Evolutionary conservation across 345 rosid species (phyloP), one percentile per base, ranked within the genome.

Genomic region (Mallotus nudiflorus): DNA sequence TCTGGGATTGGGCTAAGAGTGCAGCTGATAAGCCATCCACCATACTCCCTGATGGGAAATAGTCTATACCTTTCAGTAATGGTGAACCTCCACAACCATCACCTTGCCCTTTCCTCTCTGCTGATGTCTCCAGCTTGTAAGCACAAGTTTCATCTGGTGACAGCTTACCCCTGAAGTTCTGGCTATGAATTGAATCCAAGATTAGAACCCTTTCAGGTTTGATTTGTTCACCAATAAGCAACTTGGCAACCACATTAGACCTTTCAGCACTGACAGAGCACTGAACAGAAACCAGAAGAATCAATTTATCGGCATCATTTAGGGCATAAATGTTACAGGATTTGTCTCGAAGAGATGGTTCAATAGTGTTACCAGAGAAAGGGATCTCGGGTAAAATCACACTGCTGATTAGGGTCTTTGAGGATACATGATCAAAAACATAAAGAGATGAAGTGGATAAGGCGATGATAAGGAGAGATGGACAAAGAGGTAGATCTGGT

Each of bases 41-140:
- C 77, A 90, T 74, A 75, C 99, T 95, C 40, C 96, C 97, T 6
- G 97, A 92, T 46, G 99, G 97, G 53, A 87, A 90, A 83, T 92
- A 85, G 62, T 89, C 92, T 6, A 95, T 69, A 67, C 77, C 87
- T 60, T 83, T 80, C 56, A 82, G 71, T 71, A 88, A 72, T 6
- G 81, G 44, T 6, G 79, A 74, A 20, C 49, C 70, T 60, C 82
- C 83, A 59, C 57, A 29, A 49, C 63, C 71, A 62, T 33, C 52
- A 45, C 27, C 73, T 20, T 35, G 53, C 25, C 64, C 82, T 59
- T 78, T 84, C 75, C 91, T 85, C 85, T 87, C 95, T 2, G 78
- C 67, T 0, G 82, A 78, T 44, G 97, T 88, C 85, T 94, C 98
- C 70, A 94, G 83, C 88, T 94, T 94, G 75, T 86, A 85, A 48